Conservation (phyloP, 805 yeast genomes). For the Metschnikowia lunata region DNA sequence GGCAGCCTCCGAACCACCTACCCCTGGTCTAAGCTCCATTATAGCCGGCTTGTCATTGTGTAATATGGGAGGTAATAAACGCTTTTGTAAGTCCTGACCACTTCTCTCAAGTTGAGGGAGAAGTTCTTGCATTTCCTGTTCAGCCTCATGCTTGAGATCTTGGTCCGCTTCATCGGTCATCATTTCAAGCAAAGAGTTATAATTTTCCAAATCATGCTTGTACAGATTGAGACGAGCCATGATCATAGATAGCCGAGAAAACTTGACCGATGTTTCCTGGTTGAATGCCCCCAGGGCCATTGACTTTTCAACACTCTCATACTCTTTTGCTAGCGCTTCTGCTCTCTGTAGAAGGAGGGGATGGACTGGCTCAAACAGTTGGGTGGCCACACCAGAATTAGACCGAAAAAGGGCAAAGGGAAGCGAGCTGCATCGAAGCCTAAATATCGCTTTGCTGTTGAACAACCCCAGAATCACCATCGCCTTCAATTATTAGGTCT, state of each 20-base stretch:
- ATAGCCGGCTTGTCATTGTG: conserved; percentile 75
- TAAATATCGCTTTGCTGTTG: no score
- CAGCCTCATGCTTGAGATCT: conserved; percentile 52
- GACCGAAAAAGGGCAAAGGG: no score
- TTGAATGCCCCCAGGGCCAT: conserved; percentile 30
- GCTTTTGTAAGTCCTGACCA: conserved; percentile 46
- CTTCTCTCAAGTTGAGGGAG: conserved; percentile 43
- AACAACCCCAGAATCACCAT: no score
- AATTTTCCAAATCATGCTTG: conserved; percentile 21
- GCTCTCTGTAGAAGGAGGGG: conserved; percentile 39
- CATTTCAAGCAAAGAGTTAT: conserved; percentile 25
- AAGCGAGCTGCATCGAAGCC: no score
- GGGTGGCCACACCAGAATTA: conserved; percentile 3
- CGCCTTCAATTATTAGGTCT: no score
- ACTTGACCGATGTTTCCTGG: conserved; percentile 29
- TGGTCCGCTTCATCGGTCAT: conserved; percentile 21
- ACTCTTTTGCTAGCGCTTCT: conserved; percentile 27
- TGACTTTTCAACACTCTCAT: conserved; percentile 23
- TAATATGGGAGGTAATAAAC: conserved; percentile 70
- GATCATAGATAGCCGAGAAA: conserved; percentile 29
- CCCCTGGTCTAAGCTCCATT: conserved; percentile 88
- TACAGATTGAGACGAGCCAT: conserved; percentile 31
- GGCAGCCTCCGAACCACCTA: conserved; percentile 93
- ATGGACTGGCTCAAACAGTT: conserved; percentile 24
- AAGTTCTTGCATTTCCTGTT: conserved; percentile 47